A percentile compares a stretch with the other conserved stretches of the same genome.
phyloP scores from a whole-genome alignment of 371 early-diverging fungal genomes.

The Mortierella sp. region DNA sequence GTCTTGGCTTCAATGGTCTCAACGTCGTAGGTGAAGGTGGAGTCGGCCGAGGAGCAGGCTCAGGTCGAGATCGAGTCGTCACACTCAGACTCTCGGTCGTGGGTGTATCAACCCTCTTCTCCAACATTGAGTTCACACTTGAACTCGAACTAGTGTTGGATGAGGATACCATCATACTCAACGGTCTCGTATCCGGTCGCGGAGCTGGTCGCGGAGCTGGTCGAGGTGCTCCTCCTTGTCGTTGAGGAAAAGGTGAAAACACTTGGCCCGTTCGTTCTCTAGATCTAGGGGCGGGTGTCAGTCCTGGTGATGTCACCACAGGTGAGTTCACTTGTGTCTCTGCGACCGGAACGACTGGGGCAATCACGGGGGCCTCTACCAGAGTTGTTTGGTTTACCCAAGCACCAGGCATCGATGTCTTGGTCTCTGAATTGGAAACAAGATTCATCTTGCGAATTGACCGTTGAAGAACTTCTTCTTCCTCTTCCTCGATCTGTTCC shows the following conservation, averaged over 20 bases:
- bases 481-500: conserved; percentile 11
- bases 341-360: background rate
- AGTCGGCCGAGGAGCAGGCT: no score
- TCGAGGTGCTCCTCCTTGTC: conserved; percentile 1
- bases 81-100: conserved; percentile 1
- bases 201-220: conserved; percentile 33
- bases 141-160: no score
- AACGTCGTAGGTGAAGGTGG: background rate
- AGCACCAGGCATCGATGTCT: conserved; percentile 3
- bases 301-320: background rate
- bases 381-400: background rate
- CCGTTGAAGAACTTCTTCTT: conserved; percentile 38
- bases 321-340: background rate
- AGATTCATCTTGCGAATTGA: conserved; percentile 18
- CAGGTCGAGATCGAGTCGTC: background rate
- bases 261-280: conserved; percentile 8
- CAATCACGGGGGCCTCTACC: background rate
- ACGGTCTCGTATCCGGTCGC: conserved; percentile 7
- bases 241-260: conserved; percentile 26
- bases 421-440: background rate
- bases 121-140: background rate
- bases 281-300: no score
- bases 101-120: conserved; percentile 8
- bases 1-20: conserved; percentile 1
- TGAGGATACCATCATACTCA: no score